Evolutionary conservation across 2,329 filamentous ascomycete genomes (phyloP).

Genomic region (Aspergillus latus): DNA sequence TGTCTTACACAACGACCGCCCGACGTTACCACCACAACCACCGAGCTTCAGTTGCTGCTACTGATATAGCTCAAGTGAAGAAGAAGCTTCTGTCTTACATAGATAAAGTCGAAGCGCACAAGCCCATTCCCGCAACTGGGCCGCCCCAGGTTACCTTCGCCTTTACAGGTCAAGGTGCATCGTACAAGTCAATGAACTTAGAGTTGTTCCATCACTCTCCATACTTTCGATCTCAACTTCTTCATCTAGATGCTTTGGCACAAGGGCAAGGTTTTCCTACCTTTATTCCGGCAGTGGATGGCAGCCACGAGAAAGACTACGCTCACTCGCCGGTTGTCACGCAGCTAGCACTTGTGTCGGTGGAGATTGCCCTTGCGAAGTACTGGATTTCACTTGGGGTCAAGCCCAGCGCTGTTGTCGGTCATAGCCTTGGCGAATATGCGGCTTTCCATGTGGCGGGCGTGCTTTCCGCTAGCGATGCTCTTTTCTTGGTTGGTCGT

Average conservation of each 20-base stretch:
- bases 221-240: constrained; percentile 24
- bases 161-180: constrained; percentile 40
- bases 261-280: constrained; percentile 27
- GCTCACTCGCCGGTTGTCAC: constrained; percentile 17
- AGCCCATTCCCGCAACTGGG: constrained; percentile 45
- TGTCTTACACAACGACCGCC: constrained; percentile 67
- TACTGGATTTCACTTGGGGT: constrained; percentile 34
- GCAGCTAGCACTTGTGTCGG: constrained; percentile 40
- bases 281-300: constrained; percentile 24
- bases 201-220: constrained; percentile 31
- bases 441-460: constrained; percentile 35
- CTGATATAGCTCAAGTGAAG: constrained; percentile 2
- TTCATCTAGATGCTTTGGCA: constrained; percentile 25
- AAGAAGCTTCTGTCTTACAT: not conserved
- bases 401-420: constrained; percentile 55
- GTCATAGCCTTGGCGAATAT: constrained; percentile 43
- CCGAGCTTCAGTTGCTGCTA: constrained; percentile 9
- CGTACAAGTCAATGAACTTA: constrained; percentile 27
- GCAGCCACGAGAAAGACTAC: constrained; percentile 41
- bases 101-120: constrained; percentile 49
- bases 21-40: constrained; percentile 38
- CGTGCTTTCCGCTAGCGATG: constrained; percentile 35
- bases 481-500: constrained; percentile 65
- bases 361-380: constrained; percentile 43
- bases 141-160: constrained; percentile 34